Conservation (phyloP, 176 grass and related monocot species). For the Poa pratensis region DNA sequence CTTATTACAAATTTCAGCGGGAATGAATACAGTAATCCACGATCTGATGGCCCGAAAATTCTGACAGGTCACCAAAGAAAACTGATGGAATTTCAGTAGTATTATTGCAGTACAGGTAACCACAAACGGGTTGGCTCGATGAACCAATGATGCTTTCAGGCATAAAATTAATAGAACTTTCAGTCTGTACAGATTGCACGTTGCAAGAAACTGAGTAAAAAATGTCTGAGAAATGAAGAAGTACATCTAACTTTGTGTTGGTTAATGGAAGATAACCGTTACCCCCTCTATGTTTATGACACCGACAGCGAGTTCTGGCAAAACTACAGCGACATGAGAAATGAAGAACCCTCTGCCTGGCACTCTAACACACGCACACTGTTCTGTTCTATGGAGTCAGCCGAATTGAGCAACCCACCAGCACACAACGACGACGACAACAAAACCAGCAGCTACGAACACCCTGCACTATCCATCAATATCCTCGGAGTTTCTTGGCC, state of each 20-base stretch:
- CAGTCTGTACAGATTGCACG: conserved; percentile 48
- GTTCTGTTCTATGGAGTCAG: conserved; percentile 31
- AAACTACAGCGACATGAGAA: conserved; percentile 43
- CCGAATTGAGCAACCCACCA: conserved; percentile 15
- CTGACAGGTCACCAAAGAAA: neutral
- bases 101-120: neutral
- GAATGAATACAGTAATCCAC: too few species aligned
- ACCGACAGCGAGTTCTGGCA: neutral
- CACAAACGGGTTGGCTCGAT: neutral
- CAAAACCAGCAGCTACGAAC: neutral
- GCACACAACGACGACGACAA: conserved; percentile 1
- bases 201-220: conserved; percentile 12
- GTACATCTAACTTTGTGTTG: conserved; percentile 41
- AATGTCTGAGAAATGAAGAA: conserved; percentile 21
- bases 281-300: conserved; percentile 22
- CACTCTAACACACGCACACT: conserved; percentile 31
- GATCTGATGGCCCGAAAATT: neutral
- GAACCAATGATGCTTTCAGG: conserved; percentile 11
- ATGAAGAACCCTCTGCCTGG: conserved; percentile 15
- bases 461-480: conserved; percentile 37
- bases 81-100: neutral
- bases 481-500: conserved; percentile 65
- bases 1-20: too few species aligned
- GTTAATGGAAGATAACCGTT: conserved; percentile 39
- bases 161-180: neutral